Percentiles rank a stretch among this genome's conserved stretches.
phyloP scores from a whole-genome alignment of 1,284 basidiomycete genomes.

The Moniliophthora roreri region DNA sequence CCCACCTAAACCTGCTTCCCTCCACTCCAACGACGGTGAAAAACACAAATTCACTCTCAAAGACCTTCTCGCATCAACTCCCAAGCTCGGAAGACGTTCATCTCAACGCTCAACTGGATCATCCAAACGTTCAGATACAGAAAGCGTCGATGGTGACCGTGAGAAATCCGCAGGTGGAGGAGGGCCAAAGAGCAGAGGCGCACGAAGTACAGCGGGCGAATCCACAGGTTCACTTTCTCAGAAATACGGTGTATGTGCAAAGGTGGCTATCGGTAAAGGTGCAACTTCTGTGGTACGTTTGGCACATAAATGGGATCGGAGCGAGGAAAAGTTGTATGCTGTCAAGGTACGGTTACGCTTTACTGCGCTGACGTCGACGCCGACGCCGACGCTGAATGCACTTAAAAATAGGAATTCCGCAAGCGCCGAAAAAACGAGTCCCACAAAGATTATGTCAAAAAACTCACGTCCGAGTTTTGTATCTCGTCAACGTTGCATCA shows the following conservation, averaged over 20 bases:
- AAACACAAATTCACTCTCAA: conserved; percentile 80
- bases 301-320: conserved; percentile 98
- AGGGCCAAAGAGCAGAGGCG: conserved; percentile 25
- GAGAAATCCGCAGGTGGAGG: conserved; percentile 13
- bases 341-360: no score
- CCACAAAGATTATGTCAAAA: conserved; percentile 99
- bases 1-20: conserved; percentile 44
- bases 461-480: conserved; percentile 98
- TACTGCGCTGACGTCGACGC: no score
- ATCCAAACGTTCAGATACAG: conserved; percentile 69
- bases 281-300: conserved; percentile 95
- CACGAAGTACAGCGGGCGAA: conserved; percentile 59
- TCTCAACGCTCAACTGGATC: conserved; percentile 69
- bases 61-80: conserved; percentile 69
- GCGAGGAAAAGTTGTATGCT: conserved; percentile 97
- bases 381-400: conserved; percentile 2
- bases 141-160: conserved; percentile 41
- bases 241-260: conserved; percentile 98
- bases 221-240: conserved; percentile 69
- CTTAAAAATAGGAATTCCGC: conserved; percentile 79
- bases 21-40: conserved; percentile 57
- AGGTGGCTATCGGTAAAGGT: conserved; percentile 95
- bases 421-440: conserved; percentile 98
- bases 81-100: conserved; percentile 71
- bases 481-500: conserved; percentile 98